phyloP scores from a whole-genome alignment of 805 yeast genomes.

The Candida taoyuanica region DNA sequence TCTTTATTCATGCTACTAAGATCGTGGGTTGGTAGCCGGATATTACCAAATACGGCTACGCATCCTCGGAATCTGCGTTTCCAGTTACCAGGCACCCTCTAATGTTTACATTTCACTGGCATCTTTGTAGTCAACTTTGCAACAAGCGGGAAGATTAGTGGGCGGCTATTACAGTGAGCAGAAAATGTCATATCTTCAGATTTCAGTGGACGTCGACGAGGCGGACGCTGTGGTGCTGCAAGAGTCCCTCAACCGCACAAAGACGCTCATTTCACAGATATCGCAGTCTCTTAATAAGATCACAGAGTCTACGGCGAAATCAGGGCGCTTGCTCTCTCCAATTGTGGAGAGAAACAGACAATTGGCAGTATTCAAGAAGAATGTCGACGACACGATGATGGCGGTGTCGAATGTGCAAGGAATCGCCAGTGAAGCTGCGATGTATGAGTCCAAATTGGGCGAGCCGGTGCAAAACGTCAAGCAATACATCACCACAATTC shows the following conservation, averaged over 20 bases:
- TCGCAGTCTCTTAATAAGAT: slow-evolving; percentile 51
- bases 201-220: slow-evolving; percentile 57
- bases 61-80: no score
- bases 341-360: slow-evolving; percentile 58
- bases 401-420: slow-evolving; percentile 47
- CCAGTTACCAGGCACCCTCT: no score
- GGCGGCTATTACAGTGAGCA: slow-evolving; percentile 2
- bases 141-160: no score
- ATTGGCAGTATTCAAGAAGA: slow-evolving; percentile 49
- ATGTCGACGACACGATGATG: slow-evolving; percentile 50
- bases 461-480: slow-evolving; percentile 31
- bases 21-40: no score
- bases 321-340: slow-evolving; percentile 66
- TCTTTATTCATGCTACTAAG: no score
- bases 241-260: slow-evolving; percentile 61
- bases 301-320: slow-evolving; percentile 46
- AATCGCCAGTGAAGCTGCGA: slow-evolving; percentile 41
- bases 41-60: no score
- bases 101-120: slow-evolving; percentile 25
- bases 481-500: slow-evolving; percentile 36
- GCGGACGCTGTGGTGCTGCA: slow-evolving; percentile 81
- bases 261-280: slow-evolving; percentile 50
- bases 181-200: slow-evolving; percentile 14
- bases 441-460: slow-evolving; percentile 33
- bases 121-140: slow-evolving; percentile 4